Evolutionary conservation across 176 grass and related monocot species (phyloP), one percentile per base, ranked within the genome.

Genomic region (Juncus inflexus): DNA sequence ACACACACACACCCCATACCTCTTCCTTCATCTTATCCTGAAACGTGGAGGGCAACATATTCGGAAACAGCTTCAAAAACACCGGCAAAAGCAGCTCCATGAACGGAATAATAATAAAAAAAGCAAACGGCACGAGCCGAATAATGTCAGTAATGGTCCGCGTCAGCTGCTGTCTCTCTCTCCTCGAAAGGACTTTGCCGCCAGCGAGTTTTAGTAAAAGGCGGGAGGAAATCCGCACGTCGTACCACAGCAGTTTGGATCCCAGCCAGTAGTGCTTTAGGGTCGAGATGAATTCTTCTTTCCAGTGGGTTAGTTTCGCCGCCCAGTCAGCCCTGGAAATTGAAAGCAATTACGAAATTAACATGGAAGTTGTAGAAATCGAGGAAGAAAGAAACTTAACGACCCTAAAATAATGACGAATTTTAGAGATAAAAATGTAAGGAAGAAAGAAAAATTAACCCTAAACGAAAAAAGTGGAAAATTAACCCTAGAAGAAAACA

Each of bases 41-140:
- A 58, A 97, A 97, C 50, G 87, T 97, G n/a, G 87, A 97, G 12
- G 87, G 92, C 42, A 97, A 73, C 92, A 97, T 97, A 76, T 89
- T 91, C 64, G 92, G 92, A 43, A 97, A 97, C 55, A 97, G 14
- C 65, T 83, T 91, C 50, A 97, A 79, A 81, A 97, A 91, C 12
- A 97, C 87, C 57, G 92, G 92, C 50, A 97, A 62, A 49, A 97
- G 85, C 12, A 97, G 43, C 66, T 97, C 92, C 92, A 97, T 97
- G 65, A 97, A 97, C 4, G 92, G 92, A 61, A 91, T 78, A 47
- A 91, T 81, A 55, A 97, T 86, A 69, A 97, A 97, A 38, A 97
- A 84, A 4, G 92, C 92, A 37, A 97, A 75, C 52, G 92, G 92
- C 62, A 97, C 92, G 68, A 97, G 77, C 63, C 82, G 87, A 62